Evolutionary conservation across 1,284 basidiomycete species (phyloP).

Genomic region (Rhodotorula sp.): DNA sequence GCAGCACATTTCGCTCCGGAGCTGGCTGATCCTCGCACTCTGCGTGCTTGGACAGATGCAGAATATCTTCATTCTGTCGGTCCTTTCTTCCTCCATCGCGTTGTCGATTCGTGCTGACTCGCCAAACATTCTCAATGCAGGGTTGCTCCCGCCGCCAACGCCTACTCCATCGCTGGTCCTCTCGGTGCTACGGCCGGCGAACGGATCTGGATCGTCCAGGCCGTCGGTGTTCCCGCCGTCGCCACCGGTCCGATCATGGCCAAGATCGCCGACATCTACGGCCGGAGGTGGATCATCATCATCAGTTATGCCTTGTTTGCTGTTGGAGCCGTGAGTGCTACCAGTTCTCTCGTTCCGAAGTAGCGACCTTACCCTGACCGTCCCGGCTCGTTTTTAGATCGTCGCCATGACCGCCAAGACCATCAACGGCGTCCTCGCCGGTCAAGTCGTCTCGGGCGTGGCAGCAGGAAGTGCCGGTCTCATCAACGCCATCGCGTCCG

Average conservation of each 20-base stretch:
- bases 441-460: conserved; percentile 12
- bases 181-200: conserved; percentile 7
- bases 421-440: conserved; percentile 15
- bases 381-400: conserved; percentile 14
- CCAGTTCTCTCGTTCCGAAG: too few species aligned
- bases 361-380: neutral
- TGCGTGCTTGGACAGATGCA: conserved; percentile 14
- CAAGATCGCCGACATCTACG: conserved; percentile 21
- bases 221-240: conserved; percentile 8
- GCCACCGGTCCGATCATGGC: conserved; percentile 18
- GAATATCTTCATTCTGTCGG: conserved; percentile 16
- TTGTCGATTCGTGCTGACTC: neutral
- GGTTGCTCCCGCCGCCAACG: conserved; percentile 17
- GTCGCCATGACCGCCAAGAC: conserved; percentile 13
- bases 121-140: neutral
- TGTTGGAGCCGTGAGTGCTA: neutral
- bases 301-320: conserved; percentile 3
- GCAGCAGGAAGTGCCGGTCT: conserved; percentile 13
- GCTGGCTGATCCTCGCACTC: conserved; percentile 8
- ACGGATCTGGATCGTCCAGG: conserved; percentile 27
- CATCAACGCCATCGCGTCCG: conserved; percentile 10
- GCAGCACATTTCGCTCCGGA: neutral
- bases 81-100: neutral
- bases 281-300: conserved; percentile 9
- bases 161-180: conserved; percentile 17